Conservation (phyloP, 1,284 basidiomycete species). For the Cryptococcus hybrid region DNA sequence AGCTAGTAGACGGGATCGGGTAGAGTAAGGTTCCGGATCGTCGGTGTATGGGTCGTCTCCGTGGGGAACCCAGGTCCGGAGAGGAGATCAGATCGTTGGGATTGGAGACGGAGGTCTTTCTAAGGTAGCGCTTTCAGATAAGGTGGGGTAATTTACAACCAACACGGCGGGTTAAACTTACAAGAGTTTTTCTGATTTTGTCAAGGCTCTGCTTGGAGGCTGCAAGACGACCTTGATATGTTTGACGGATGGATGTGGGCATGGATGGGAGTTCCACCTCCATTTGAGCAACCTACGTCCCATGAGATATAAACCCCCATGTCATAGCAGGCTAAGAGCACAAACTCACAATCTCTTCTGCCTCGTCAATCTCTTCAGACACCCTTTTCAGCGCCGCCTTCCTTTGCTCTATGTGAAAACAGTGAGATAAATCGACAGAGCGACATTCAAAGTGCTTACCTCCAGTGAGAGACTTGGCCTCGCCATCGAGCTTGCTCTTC, state of each 20-base stretch:
- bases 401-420: constrained; percentile 63
- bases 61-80: constrained; percentile 56
- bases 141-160: neutral
- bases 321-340: neutral
- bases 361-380: constrained; percentile 96
- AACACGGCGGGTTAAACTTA: constrained; percentile 26
- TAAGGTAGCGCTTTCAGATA: constrained; percentile 19
- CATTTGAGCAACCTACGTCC: constrained; percentile 87
- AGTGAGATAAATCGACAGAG: neutral
- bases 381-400: constrained; percentile 79
- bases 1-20: constrained; percentile 73
- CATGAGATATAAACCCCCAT: neutral
- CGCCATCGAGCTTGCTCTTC: constrained; percentile 45
- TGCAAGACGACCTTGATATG: constrained; percentile 70
- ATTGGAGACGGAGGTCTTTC: constrained; percentile 50
- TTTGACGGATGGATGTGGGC: constrained; percentile 73
- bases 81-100: constrained; percentile 52
- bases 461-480: constrained; percentile 45
- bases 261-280: constrained; percentile 98
- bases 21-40: constrained; percentile 44
- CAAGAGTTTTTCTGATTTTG: constrained; percentile 69
- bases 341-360: constrained; percentile 83
- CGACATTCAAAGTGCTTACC: constrained; percentile 27
- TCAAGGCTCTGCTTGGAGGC: constrained; percentile 69
- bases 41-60: constrained; percentile 70